These are phyloP conservation scores for Candida coquimbonensis DNA, from an alignment of 805 yeast genomes.

Conservation along the genomic window DNA sequence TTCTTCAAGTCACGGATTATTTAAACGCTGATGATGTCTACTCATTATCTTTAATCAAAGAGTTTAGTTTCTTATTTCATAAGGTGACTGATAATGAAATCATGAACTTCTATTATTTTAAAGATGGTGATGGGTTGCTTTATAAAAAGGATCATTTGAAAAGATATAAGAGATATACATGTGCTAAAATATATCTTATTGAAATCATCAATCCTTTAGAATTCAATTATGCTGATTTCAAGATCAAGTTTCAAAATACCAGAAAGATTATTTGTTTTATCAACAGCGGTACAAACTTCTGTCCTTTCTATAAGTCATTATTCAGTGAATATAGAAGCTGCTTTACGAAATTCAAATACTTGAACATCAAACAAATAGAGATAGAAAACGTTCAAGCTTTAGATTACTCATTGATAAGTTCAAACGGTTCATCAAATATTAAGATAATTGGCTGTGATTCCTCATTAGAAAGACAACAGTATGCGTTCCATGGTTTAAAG, in stretches of 20 bases:
- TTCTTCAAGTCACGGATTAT: neutral
- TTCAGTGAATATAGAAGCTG: neutral
- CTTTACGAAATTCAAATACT: conserved; percentile 1
- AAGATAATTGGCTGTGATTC: neutral
- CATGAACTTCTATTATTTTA: neutral
- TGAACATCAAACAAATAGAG: neutral
- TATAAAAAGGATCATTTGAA: neutral
- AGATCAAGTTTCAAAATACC: neutral
- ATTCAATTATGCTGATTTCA: neutral
- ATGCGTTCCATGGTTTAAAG: neutral
- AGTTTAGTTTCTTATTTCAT: conserved; percentile 1
- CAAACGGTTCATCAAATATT: neutral
- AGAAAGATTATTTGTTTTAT: conserved; percentile 4
- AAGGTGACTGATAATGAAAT: conserved; percentile 1
- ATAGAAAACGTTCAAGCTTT: neutral
- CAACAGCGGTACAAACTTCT: neutral
- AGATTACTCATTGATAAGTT: neutral
- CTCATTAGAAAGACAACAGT: neutral
- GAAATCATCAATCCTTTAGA: neutral
- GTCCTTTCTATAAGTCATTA: neutral
- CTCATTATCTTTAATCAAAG: neutral
- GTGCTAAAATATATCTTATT: conserved; percentile 4
- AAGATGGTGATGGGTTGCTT: too few species aligned
- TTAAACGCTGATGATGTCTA: conserved; percentile 1
- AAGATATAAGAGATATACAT: neutral